phyloP scores from a whole-genome alignment of 2,329 filamentous ascomycete genomes.

The Penicillium brasilianum region DNA sequence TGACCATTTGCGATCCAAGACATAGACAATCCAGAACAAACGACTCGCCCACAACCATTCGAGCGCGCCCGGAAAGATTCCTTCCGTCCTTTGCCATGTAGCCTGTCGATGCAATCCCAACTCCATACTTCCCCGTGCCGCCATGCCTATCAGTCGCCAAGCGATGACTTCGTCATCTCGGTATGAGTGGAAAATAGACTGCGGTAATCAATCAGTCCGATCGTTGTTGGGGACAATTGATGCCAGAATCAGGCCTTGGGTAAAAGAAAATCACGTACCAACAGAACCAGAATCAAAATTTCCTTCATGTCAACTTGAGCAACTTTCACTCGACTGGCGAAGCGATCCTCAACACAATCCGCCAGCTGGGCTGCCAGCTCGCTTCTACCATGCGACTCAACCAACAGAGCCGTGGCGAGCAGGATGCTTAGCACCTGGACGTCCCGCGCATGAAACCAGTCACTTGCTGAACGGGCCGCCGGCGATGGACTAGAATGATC shows the following conservation, averaged over 20 bases:
- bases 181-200: conserved; percentile 49
- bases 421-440: conserved; percentile 79
- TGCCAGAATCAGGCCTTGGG: background rate
- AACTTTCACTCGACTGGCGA: conserved; percentile 40
- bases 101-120: conserved; percentile 56
- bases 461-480: conserved; percentile 27
- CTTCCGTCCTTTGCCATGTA: conserved; percentile 44
- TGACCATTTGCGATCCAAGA: conserved; percentile 58
- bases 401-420: conserved; percentile 73
- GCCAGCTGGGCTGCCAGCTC: conserved; percentile 51
- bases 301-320: conserved; percentile 47
- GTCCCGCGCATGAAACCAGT: conserved; percentile 51
- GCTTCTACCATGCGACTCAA: conserved; percentile 78
- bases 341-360: conserved; percentile 43
- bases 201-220: background rate
- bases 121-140: conserved; percentile 54
- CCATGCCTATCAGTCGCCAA: conserved; percentile 56
- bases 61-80: conserved; percentile 44
- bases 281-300: conserved; percentile 37
- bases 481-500: background rate
- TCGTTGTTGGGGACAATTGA: background rate
- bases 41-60: conserved; percentile 43
- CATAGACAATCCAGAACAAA: conserved; percentile 60
- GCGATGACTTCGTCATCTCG: conserved; percentile 57
- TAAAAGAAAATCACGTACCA: conserved; percentile 24